These are phyloP conservation scores for Geotrichum siamense DNA, from an alignment of 1,139 yeast species.

Conservation along the genomic window DNA sequence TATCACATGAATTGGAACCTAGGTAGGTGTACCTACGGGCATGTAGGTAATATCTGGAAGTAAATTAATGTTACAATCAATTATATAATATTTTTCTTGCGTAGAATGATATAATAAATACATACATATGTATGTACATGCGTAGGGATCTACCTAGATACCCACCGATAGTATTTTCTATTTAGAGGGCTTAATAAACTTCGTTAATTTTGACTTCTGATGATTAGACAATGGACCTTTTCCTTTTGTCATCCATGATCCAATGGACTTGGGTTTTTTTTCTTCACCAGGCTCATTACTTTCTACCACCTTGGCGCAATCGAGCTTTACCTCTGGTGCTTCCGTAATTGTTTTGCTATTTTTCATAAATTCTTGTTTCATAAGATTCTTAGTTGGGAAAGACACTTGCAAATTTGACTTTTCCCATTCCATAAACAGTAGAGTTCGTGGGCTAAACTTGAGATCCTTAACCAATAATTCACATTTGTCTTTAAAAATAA, in stretches of 20 bases:
- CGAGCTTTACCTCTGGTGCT: constrained; percentile 25
- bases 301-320: constrained; percentile 5
- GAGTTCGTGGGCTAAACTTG: constrained; percentile 28
- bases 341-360: constrained; percentile 26
- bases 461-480: constrained; percentile 23
- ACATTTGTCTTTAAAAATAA: constrained; percentile 21
- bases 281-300: not conserved
- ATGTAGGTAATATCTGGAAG: no score
- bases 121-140: no score
- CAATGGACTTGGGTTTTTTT: not conserved
- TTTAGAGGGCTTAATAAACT: constrained; percentile 14
- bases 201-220: constrained; percentile 13
- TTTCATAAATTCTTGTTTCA: constrained; percentile 20
- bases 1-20: no score
- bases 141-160: no score
- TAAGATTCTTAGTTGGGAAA: constrained; percentile 16
- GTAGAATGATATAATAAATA: no score
- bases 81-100: no score
- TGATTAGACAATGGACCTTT: constrained; percentile 11
- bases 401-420: constrained; percentile 3
- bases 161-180: no score
- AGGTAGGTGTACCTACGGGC: no score
- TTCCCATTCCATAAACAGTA: constrained; percentile 31
- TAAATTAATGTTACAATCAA: no score
- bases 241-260: constrained; percentile 12